phyloP scores from a whole-genome alignment of 2,329 filamentous ascomycete species.

The Cryphonectria parasitica region DNA sequence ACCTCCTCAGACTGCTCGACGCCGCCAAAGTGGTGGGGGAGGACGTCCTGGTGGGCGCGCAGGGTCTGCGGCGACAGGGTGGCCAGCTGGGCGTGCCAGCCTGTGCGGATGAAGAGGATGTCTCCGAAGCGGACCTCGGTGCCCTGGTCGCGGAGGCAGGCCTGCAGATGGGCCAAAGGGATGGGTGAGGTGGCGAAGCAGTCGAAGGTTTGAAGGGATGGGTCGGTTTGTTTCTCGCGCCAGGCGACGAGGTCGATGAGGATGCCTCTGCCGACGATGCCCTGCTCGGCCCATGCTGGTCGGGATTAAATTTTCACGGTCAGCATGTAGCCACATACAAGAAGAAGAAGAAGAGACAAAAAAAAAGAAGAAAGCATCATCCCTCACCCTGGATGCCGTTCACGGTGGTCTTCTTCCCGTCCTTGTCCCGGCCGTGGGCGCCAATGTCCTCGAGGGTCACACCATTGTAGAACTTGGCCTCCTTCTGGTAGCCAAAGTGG shows the following conservation, averaged over 20 bases:
- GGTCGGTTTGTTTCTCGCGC: slow-evolving; percentile 43
- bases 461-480: slow-evolving; percentile 42
- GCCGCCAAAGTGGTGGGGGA: slow-evolving; percentile 50
- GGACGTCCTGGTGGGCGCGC: slow-evolving; percentile 39
- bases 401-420: slow-evolving; percentile 40
- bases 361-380: background rate
- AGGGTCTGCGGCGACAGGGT: slow-evolving; percentile 44
- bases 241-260: slow-evolving; percentile 57
- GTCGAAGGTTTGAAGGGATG: slow-evolving; percentile 35
- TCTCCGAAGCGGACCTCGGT: slow-evolving; percentile 56
- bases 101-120: slow-evolving; percentile 53
- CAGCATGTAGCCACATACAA: background rate
- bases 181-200: slow-evolving; percentile 41
- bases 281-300: slow-evolving; percentile 52
- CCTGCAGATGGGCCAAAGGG: slow-evolving; percentile 41
- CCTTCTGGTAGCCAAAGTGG: slow-evolving; percentile 54
- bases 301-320: background rate
- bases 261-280: slow-evolving; percentile 60
- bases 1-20: slow-evolving; percentile 51
- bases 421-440: slow-evolving; percentile 22
- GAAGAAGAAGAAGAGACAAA: background rate
- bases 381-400: slow-evolving; percentile 45
- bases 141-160: slow-evolving; percentile 49
- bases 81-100: slow-evolving; percentile 48
- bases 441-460: slow-evolving; percentile 39